Base-by-base conservation (phyloP, 371 early-diverging fungal genomes). In the Mucor irregularis region DNA sequence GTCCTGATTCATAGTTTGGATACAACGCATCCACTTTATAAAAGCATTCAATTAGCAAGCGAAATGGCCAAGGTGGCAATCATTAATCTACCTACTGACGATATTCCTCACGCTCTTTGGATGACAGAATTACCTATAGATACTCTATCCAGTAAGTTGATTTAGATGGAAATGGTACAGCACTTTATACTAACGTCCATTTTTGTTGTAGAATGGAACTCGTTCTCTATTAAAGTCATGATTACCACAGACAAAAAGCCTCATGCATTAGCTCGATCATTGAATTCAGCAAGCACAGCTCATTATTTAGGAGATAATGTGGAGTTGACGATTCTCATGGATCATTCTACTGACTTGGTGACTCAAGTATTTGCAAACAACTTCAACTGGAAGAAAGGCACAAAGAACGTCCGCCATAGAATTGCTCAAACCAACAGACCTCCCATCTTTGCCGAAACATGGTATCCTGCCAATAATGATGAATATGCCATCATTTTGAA, bases 401-500 rank as follows among this genome's bases (percentile, higher is more conserved):
- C 40, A 24, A 82, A 83, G 52, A 53, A 69, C 17, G 54, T 85
- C 58, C 61, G 82, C n/a, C 83, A 84, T 39, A 75, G 86, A 1
- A 82, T 86, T 40, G 67, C 69, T 38, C 58, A 71, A 45, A 73
- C 76, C 14, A 79, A 83, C 45, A 63, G 68, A 13, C 74, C 82
- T 74, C 68, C 80, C 22, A 67, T 81, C 0, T 79, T 83, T 39
- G 81, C 78, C 1, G 87, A 86, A 66, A 63, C 84, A 1, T 86
- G 84, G 86, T 85, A 85, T 49, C 86, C 87, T 8, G 55, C 68
- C n/a, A 67, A 68, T 11, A 58, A 79, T 38, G 46, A 85, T 60
- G 83, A 85, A 25, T 86, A 84, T 45, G 84, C 78, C 0, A 69
- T 86, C 26, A 34, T 85, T 8, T 45, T 86, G 9, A 82, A 85